phyloP scores from a whole-genome alignment of 108 stramenopile species.

The Skeletonema marinoi region DNA sequence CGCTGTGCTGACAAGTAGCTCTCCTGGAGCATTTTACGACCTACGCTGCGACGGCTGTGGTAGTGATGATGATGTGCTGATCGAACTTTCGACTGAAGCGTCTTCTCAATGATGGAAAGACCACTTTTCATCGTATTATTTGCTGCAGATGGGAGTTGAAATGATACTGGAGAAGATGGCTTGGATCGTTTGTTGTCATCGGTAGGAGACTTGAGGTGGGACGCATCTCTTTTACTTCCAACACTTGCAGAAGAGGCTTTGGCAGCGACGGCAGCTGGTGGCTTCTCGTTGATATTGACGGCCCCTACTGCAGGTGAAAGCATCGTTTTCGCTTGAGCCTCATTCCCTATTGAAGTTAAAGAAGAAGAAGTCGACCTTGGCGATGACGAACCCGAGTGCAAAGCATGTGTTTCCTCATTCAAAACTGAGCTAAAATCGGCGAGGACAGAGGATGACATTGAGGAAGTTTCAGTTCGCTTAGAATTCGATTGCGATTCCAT shows the following conservation, averaged over 20 bases:
- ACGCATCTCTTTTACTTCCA: constrained; percentile 23
- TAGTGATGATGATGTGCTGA: constrained; percentile 41
- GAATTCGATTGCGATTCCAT: constrained; percentile 31
- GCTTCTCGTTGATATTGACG: background rate
- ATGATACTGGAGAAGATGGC: background rate
- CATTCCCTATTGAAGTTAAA: constrained; percentile 13
- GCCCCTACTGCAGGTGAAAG: background rate
- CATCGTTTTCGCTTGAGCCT: background rate
- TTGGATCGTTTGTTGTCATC: constrained; percentile 9
- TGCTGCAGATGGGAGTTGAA: background rate
- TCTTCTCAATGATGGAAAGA: constrained; percentile 38
- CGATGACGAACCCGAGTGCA: constrained; percentile 23
- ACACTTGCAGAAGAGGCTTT: background rate
- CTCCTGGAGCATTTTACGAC: constrained; percentile 43
- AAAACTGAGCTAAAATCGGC: constrained; percentile 53
- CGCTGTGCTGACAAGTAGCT: constrained; percentile 37
- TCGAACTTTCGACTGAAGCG: constrained; percentile 38
- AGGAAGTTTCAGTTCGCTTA: constrained; percentile 42
- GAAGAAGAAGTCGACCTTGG: constrained; percentile 34
- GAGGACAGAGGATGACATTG: constrained; percentile 47
- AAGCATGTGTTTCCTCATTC: constrained; percentile 28
- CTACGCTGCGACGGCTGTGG: constrained; percentile 31
- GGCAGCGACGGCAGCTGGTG: background rate
- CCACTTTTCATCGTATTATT: constrained; percentile 27
- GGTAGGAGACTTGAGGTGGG: background rate